Evolutionary conservation across 225 moss, liverwort and hornwort species (phyloP).

Genomic region (Antitrichia curtipendula): DNA sequence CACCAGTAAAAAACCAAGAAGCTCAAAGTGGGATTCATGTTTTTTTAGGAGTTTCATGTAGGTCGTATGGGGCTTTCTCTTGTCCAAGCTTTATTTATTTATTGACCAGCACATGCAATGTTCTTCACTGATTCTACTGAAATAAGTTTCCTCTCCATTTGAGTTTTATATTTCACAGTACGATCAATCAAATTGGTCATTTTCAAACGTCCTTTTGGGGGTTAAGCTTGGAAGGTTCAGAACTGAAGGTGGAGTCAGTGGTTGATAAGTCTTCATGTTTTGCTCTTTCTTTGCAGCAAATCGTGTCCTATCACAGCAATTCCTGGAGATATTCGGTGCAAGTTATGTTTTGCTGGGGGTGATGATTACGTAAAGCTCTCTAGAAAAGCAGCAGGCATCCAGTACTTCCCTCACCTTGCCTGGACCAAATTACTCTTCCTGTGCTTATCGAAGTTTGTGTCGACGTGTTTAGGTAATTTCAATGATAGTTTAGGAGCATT

Average conservation of each 20-base stretch:
- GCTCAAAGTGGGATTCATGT: background rate
- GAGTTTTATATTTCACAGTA: background rate
- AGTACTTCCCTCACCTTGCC: constrained; percentile 10
- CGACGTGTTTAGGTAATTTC: background rate
- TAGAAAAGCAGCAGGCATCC: constrained; percentile 11
- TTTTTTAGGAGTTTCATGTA: background rate
- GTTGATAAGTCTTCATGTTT: background rate
- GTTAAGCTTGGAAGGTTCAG: background rate
- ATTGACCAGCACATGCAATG: background rate
- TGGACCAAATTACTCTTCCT: background rate
- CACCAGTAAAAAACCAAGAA: background rate
- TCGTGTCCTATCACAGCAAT: constrained; percentile 46
- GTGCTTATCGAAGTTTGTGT: background rate
- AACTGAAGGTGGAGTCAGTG: background rate
- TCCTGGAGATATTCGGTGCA: constrained; percentile 44
- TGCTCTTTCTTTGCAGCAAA: constrained; percentile 17
- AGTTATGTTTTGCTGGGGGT: constrained; percentile 20
- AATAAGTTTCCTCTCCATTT: background rate
- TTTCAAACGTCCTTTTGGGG: background rate
- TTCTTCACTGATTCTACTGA: background rate
- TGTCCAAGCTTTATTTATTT: background rate
- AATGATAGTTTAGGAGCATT: background rate
- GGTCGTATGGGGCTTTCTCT: background rate
- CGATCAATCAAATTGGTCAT: background rate
- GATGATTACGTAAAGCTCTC: constrained; percentile 35